Percentiles rank a stretch among this genome's conserved stretches.
phyloP scores from a whole-genome alignment of 352 stramenopile species.

The Pythium utonaiense region DNA sequence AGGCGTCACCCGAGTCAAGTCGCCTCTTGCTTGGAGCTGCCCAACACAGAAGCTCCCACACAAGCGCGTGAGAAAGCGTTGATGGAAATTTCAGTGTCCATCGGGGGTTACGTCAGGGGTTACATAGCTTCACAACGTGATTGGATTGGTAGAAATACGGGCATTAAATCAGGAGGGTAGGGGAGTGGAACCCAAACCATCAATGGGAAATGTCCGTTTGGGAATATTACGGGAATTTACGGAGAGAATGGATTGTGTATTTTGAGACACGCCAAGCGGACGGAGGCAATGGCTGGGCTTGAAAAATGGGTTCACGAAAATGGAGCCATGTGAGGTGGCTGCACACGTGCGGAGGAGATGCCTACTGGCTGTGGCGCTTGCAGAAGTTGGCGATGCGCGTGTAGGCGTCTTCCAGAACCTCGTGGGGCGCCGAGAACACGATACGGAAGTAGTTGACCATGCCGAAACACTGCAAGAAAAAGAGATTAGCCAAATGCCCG shows the following conservation, averaged over 20 bases:
- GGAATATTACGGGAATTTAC: background rate
- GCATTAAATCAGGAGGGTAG: constrained; percentile 19
- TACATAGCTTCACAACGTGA: background rate
- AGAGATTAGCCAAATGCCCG: background rate
- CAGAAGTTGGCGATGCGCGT: constrained; percentile 57
- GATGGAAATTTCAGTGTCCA: background rate
- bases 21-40: background rate
- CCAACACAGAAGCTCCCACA: constrained; percentile 1
- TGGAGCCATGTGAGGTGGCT: constrained; percentile 1
- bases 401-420: constrained; percentile 65
- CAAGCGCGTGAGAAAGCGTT: background rate
- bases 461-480: constrained; percentile 39
- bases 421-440: constrained; percentile 63
- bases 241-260: background rate
- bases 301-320: constrained; percentile 6
- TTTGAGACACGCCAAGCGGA: background rate
- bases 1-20: background rate
- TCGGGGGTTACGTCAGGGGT: constrained; percentile 7
- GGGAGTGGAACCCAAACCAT: no score
- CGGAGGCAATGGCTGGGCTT: background rate
- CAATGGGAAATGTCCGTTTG: background rate
- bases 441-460: constrained; percentile 75
- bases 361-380: constrained; percentile 35
- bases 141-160: constrained; percentile 19
- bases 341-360: background rate